phyloP scores from a whole-genome alignment of 345 rosid species.

The Eucalyptus cloeziana region DNA sequence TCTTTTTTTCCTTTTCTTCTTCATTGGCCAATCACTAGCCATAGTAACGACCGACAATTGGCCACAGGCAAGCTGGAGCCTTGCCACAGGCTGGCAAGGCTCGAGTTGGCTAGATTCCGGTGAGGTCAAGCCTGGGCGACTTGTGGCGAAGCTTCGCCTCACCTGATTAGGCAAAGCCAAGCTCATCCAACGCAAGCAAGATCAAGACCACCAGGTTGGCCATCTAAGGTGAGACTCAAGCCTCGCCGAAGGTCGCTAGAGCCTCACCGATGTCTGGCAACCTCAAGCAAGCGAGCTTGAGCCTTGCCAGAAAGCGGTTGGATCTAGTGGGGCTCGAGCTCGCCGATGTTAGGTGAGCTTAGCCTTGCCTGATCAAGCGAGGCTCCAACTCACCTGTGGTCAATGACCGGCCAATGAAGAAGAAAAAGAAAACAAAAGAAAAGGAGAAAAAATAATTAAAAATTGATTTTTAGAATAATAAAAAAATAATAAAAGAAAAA shows the following conservation, averaged over 20 bases:
- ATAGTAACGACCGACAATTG: accelerated
- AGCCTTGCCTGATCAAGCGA: no score
- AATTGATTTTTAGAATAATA: no score
- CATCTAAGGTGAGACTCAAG: accelerated
- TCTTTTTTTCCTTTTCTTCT: no score
- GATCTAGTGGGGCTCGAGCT: accelerated
- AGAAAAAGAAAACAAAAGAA: no score
- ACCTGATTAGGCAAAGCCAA: accelerated
- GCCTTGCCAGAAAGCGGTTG: accelerated
- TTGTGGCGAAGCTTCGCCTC: no score
- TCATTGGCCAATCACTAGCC: accelerated
- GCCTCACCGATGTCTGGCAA: no score
- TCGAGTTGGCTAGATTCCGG: no score
- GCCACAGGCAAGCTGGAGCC: accelerated
- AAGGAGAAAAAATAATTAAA: accelerated
- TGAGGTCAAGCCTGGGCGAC: no score
- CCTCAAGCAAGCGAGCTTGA: accelerated
- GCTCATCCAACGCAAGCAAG: accelerated
- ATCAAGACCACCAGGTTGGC: accelerated
- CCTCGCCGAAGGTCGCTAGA: accelerated
- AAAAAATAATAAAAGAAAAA: no score
- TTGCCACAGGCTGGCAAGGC: no score
- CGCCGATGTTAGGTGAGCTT: accelerated
- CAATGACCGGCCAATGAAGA: accelerated
- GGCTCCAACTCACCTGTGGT: accelerated